Percentiles rank a stretch among this genome's conserved stretches.
Evolutionary conservation across 768 basidiomycete species (phyloP).

Genomic region (Trametes elegans): DNA sequence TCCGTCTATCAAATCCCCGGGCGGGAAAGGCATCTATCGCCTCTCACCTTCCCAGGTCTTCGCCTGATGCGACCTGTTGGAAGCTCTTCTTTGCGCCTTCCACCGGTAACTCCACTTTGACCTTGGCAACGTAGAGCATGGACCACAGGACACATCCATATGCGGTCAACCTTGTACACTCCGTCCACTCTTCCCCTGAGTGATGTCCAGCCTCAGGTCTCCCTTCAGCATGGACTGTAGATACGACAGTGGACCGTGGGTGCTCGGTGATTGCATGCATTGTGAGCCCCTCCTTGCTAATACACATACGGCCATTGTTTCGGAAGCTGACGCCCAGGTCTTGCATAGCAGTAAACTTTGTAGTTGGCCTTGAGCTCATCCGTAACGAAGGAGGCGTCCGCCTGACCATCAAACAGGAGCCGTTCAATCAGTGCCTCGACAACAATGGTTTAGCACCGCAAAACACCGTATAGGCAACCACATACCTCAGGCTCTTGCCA

Average conservation of each 20-base stretch:
- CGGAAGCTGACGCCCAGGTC: background rate
- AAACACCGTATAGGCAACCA: background rate
- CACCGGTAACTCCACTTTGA: background rate
- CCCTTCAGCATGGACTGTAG: too few relatives aligned
- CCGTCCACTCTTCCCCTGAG: background rate
- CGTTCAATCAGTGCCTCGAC: background rate
- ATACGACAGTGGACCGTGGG: too few relatives aligned
- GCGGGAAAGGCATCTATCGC: background rate
- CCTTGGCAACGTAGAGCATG: background rate
- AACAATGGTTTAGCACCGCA: constrained; percentile 1
- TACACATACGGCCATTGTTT: too few relatives aligned
- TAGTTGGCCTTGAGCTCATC: background rate
- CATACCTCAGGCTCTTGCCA: background rate
- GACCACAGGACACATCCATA: background rate
- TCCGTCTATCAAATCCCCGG: background rate
- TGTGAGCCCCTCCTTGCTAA: too few relatives aligned
- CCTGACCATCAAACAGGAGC: background rate
- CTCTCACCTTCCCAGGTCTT: background rate
- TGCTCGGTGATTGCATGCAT: too few relatives aligned
- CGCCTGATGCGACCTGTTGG: background rate
- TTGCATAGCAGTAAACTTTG: too few relatives aligned
- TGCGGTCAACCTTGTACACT: background rate
- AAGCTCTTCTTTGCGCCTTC: background rate
- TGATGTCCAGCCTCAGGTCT: background rate
- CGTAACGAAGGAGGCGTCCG: background rate